Conservation (phyloP, 352 stramenopile species). For the Pythium phragmiticola region DNA sequence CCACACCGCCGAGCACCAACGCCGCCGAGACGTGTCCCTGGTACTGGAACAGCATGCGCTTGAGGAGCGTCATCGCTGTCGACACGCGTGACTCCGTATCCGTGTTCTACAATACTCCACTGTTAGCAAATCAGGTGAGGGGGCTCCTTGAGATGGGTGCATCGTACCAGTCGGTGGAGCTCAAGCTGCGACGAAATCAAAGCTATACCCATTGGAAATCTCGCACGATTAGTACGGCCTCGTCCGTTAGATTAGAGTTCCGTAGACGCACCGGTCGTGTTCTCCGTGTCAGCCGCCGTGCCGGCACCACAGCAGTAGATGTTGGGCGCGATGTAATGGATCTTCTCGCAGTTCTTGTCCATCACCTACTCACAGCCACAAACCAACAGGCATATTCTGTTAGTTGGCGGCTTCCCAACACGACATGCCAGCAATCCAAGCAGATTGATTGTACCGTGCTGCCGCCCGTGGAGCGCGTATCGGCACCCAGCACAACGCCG, state of each 20-base stretch:
- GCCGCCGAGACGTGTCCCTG: slow-evolving; percentile 96
- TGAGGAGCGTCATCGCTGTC: slow-evolving; percentile 96
- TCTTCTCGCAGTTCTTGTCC: slow-evolving; percentile 99
- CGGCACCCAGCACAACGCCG: slow-evolving; percentile 95
- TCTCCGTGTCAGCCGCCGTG: slow-evolving; percentile 98
- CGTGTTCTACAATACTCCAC: slow-evolving; percentile 48
- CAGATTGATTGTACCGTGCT: slow-evolving; percentile 53
- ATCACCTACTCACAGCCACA: slow-evolving; percentile 66
- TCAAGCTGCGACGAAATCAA: slow-evolving; percentile 92
- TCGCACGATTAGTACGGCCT: too few relatives aligned
- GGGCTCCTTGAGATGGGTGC: neutral
- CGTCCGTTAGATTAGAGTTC: neutral
- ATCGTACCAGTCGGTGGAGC: slow-evolving; percentile 91
- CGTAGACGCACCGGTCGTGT: slow-evolving; percentile 51
- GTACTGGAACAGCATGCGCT: slow-evolving; percentile 96
- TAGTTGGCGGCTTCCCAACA: neutral
- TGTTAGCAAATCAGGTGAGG: neutral
- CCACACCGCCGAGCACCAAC: slow-evolving; percentile 97
- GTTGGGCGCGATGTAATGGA: slow-evolving; percentile 99
- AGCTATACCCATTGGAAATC: slow-evolving; percentile 10
- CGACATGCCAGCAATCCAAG: neutral
- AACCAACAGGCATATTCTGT: neutral
- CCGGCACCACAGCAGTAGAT: slow-evolving; percentile 99
- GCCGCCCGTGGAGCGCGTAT: slow-evolving; percentile 96
- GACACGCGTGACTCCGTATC: slow-evolving; percentile 91